Percentiles rank a stretch among this genome's conserved stretches.
phyloP scores from a whole-genome alignment of 768 basidiomycete genomes.

The Mycena pura region DNA sequence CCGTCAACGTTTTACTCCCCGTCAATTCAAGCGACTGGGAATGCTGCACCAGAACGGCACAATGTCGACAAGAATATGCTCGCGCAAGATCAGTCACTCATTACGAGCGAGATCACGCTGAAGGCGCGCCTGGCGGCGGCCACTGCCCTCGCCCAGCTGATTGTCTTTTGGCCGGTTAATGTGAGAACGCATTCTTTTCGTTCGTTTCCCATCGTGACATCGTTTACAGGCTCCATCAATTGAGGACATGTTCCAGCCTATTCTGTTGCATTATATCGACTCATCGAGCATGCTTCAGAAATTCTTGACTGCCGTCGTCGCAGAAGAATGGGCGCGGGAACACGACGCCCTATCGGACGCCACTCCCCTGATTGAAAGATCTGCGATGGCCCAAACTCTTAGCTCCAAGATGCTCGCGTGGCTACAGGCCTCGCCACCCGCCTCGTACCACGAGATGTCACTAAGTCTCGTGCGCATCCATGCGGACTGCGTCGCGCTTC shows the following conservation, averaged over 20 bases:
- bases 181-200: constrained; percentile 44
- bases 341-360: constrained; percentile 43
- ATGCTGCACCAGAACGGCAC: constrained; percentile 70
- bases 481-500: constrained; percentile 76
- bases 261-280: constrained; percentile 79
- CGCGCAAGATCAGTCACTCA: constrained; percentile 84
- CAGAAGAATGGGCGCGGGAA: constrained; percentile 90
- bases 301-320: constrained; percentile 81
- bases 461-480: constrained; percentile 82
- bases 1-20: constrained; percentile 71
- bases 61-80: constrained; percentile 98
- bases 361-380: constrained; percentile 57
- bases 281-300: constrained; percentile 94
- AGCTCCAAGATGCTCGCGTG: constrained; percentile 70
- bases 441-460: constrained; percentile 91
- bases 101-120: constrained; percentile 76
- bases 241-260: constrained; percentile 75
- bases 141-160: constrained; percentile 74
- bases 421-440: constrained; percentile 77
- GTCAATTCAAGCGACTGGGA: constrained; percentile 44
- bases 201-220: neutral
- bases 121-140: constrained; percentile 83
- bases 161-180: constrained; percentile 69
- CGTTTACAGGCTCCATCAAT: constrained; percentile 43
- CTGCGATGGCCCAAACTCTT: constrained; percentile 69